A percentile compares a stretch with the other conserved stretches of the same genome.
These are phyloP conservation scores for Phialophora macrospora DNA, from an alignment of 2,329 filamentous ascomycete species.

Conservation along the genomic window DNA sequence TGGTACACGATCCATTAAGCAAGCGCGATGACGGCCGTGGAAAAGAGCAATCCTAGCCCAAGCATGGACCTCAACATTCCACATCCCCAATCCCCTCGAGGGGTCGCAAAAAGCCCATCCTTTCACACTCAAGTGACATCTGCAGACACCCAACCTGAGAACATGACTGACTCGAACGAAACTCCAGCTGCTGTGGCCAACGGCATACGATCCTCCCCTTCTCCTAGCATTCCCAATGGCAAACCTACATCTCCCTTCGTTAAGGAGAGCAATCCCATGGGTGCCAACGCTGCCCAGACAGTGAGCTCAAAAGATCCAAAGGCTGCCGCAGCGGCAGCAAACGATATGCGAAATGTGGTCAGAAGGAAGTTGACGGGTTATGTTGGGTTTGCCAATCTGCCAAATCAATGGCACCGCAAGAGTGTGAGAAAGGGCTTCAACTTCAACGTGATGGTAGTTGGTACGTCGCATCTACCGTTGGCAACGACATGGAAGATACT, in stretches of 20 bases:
- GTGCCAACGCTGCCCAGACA: slow-evolving; percentile 60
- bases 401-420: slow-evolving; percentile 99
- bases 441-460: slow-evolving; percentile 99
- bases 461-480: slow-evolving; percentile 62
- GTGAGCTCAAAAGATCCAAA: slow-evolving; percentile 70
- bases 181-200: slow-evolving; percentile 44
- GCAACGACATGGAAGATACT: slow-evolving; percentile 6
- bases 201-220: slow-evolving; percentile 45
- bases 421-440: slow-evolving; percentile 99
- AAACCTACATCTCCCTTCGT: slow-evolving; percentile 61
- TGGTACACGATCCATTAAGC: slow-evolving; percentile 7
- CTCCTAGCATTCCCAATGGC: slow-evolving; percentile 52
- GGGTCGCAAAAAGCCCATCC: slow-evolving; percentile 1
- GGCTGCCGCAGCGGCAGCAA: slow-evolving; percentile 59
- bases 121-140: slow-evolving; percentile 6
- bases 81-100: slow-evolving; percentile 6
- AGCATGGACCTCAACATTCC: slow-evolving; percentile 21
- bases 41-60: slow-evolving; percentile 7
- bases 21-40: slow-evolving; percentile 15
- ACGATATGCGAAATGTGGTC: slow-evolving; percentile 90
- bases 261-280: slow-evolving; percentile 64
- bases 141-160: slow-evolving; percentile 3
- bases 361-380: slow-evolving; percentile 98
- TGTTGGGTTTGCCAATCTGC: slow-evolving; percentile 97
- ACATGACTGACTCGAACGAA: slow-evolving; percentile 38